Evolutionary conservation across 441 rosid species (phyloP).

Genomic region (Populus hybrid): DNA sequence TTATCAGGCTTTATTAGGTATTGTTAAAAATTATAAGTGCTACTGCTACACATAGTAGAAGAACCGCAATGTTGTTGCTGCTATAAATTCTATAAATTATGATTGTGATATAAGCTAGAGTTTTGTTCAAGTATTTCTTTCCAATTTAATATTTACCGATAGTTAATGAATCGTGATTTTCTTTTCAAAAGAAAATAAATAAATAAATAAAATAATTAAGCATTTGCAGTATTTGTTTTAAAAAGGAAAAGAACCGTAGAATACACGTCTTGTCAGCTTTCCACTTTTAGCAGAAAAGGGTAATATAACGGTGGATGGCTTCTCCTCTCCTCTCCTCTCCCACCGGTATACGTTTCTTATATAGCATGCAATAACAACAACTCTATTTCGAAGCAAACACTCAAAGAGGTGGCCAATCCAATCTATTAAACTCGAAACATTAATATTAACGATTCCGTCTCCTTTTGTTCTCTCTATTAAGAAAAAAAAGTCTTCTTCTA

Average conservation of each 20-base stretch:
- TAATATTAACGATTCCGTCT: neutral
- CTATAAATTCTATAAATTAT: too few relatives aligned
- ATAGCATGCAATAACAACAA: conserved; percentile 14
- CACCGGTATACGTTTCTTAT: conserved; percentile 42
- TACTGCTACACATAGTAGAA: too few relatives aligned
- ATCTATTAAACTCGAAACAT: neutral
- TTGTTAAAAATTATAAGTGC: too few relatives aligned
- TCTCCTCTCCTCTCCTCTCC: conserved; percentile 24
- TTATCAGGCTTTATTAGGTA: too few relatives aligned
- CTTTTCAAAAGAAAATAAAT: too few relatives aligned
- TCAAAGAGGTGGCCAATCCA: neutral
- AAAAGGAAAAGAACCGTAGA: neutral
- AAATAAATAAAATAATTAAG: neutral
- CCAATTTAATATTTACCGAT: too few relatives aligned
- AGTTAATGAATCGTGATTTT: too few relatives aligned
- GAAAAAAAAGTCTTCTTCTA: neutral
- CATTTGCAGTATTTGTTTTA: neutral
- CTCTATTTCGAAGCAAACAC: neutral
- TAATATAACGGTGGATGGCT: conserved; percentile 18
- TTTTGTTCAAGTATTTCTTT: too few relatives aligned
- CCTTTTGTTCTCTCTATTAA: conserved; percentile 6
- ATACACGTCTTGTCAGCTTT: conserved; percentile 25
- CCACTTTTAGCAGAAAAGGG: conserved; percentile 13
- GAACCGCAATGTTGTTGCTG: too few relatives aligned
- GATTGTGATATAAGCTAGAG: too few relatives aligned